Evolutionary conservation across 1,284 basidiomycete species (phyloP), one percentile per base, ranked within the genome.

Genomic region (Ustanciosporium gigantosporum): DNA sequence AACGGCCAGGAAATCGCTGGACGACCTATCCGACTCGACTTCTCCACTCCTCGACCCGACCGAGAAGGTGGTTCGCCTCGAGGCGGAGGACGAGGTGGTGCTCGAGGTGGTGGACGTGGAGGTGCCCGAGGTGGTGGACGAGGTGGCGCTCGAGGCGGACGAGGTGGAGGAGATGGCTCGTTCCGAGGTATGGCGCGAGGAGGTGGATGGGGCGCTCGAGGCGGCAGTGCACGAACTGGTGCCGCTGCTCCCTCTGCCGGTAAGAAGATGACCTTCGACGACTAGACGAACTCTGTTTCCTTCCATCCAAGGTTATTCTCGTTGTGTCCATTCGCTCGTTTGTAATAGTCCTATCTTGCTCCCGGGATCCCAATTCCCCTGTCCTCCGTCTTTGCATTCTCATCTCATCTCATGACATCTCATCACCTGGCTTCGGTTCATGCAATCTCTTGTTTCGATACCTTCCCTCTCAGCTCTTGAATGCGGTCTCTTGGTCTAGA

Each of bases 1-100:
- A 83, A 84, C 41, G 90, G 90, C 40, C 80, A 83, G 57, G 89
- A 93, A 58, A 83, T 98, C 41, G 89, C 87, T 31, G 93, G 93
- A 6, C 85, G 95, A 42, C 75, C 82, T 27, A 81, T 95, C 60
- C 84, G 94, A 52, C 79, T 97, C 40, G 94, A 98, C 81, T 97
- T 84, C 80, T 91, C 91, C 23, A 88, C 89, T 66, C 92, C 93
- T 7, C 84, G 91, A 71, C 46, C 47, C 27, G 55, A 73, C 56
- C 84, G 91, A 72, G 67, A 68, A 27, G 80, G 81, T 51, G 81
- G 80, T 52, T 43, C 55, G 25, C 38, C 53, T n/a, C 84, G 84
- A 48, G 85, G 84, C 31, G 83, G 82, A 34, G 78, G 82, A 36
- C 79, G 82, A 47, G 81, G 80, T 31, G 79, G 82, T 19, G 79